Percentiles rank a stretch among this genome's conserved stretches.
These are phyloP conservation scores for Rhizophagus clarus DNA, from an alignment of 192 early-diverging fungal species.

Conservation along the genomic window DNA sequence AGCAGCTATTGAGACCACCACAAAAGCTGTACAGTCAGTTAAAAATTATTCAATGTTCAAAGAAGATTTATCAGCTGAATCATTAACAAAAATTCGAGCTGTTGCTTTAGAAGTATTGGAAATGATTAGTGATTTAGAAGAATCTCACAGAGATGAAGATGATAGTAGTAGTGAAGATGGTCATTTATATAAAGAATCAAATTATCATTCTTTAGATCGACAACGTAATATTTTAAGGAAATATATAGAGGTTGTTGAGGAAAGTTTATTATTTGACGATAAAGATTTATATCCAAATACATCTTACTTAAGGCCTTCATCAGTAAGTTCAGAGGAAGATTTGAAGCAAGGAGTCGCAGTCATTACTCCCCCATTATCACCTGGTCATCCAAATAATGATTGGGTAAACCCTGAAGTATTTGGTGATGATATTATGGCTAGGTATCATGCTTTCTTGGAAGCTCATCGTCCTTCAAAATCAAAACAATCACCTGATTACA, in stretches of 20 bases:
- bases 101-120: slow-evolving; percentile 49
- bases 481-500: slow-evolving; percentile 18
- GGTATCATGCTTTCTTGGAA: slow-evolving; percentile 54
- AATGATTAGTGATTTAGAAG: slow-evolving; percentile 53
- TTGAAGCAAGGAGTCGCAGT: neutral
- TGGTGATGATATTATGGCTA: slow-evolving; percentile 37
- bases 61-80: slow-evolving; percentile 42
- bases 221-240: slow-evolving; percentile 49
- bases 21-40: slow-evolving; percentile 53
- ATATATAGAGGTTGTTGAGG: slow-evolving; percentile 51
- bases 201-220: slow-evolving; percentile 44
- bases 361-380: slow-evolving; percentile 5
- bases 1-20: slow-evolving; percentile 49
- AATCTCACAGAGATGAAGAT: slow-evolving; percentile 42
- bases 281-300: slow-evolving; percentile 20
- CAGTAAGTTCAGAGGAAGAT: slow-evolving; percentile 2
- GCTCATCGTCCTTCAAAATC: slow-evolving; percentile 40
- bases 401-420: slow-evolving; percentile 39
- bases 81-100: slow-evolving; percentile 45
- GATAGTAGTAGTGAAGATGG: slow-evolving; percentile 42
- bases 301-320: slow-evolving; percentile 21
- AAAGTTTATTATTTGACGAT: slow-evolving; percentile 38
- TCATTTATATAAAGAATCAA: slow-evolving; percentile 50
- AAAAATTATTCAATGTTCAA: slow-evolving; percentile 56
- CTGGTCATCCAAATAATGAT: slow-evolving; percentile 26